Evolutionary conservation across 495 filamentous ascomycete species (phyloP), one percentile per base, ranked within the genome.

Genomic region (Xylaria cubensis): DNA sequence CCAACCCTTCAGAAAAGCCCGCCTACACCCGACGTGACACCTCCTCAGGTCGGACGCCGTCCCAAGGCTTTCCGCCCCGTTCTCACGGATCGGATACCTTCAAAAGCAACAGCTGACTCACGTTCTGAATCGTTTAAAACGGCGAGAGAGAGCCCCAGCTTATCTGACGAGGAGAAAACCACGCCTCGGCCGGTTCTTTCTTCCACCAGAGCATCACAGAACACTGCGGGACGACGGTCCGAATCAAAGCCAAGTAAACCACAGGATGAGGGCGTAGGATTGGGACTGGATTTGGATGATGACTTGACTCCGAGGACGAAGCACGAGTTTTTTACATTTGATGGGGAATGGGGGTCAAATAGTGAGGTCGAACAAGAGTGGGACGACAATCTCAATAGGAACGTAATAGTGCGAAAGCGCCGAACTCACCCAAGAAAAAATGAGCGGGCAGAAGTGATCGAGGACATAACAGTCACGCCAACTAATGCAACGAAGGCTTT

Each of bases 111-210:
- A 48, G 84, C 84, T 17, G 85, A 86, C 9, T 88, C 91, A 55
- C 88, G 90, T 21, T 84, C 89, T 26, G 90, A 93, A 39, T 94
- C 92, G 4, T 95, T 93, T 74, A 89, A 84, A 70, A 95, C 92
- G 0, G 92, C 92, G 15, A 85, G 81, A 29, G 92, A 95, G 77
- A 80, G 84, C 46, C 87, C 83, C 12, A 83, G 86, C 29, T 88
- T 87, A 3, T 89, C 90, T 0, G 91, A 92, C 67, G 91, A 92
- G 46, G 82, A 85, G 53, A 82, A 76, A 62, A 80, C 80, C 36
- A 88, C 87, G 4, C 82, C 88, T 44, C 84, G 84, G 0, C 83
- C 86, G 4, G 76, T 76, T 46, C 67, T 88, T 61, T 78, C 83
- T 15, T 88, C 86, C 26, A 65, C 77, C 2, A 80, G 79, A 65